phyloP scores from a whole-genome alignment of 768 basidiomycete genomes.

The Mycena sanguinolenta region DNA sequence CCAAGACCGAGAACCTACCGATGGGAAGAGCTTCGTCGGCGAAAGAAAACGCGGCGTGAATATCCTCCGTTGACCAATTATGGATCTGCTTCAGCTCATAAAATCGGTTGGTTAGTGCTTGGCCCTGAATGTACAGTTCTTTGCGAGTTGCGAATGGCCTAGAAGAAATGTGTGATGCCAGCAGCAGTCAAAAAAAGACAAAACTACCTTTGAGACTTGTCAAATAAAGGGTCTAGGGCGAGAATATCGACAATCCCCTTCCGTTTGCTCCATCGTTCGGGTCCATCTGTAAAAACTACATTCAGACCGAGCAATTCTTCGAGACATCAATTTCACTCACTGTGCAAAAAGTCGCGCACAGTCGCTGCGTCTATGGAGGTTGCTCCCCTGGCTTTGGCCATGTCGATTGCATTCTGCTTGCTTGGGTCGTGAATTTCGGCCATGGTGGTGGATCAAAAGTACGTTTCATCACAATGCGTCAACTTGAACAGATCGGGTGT shows the following conservation, averaged over 20 bases:
- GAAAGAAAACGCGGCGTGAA: slow-evolving; percentile 57
- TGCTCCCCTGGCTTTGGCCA: slow-evolving; percentile 60
- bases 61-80: slow-evolving; percentile 66
- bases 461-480: too few species aligned
- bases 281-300: slow-evolving; percentile 57
- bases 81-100: slow-evolving; percentile 70
- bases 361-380: slow-evolving; percentile 57
- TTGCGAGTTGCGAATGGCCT: slow-evolving; percentile 72
- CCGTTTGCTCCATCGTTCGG: slow-evolving; percentile 63
- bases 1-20: slow-evolving; percentile 35
- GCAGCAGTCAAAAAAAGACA: not conserved
- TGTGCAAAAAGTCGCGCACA: slow-evolving; percentile 65
- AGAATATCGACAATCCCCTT: slow-evolving; percentile 60
- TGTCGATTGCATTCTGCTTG: slow-evolving; percentile 64
- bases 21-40: slow-evolving; percentile 70
- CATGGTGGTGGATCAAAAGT: too few species aligned
- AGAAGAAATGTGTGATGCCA: slow-evolving; percentile 10
- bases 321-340: slow-evolving; percentile 48
- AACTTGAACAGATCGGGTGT: too few species aligned
- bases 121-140: slow-evolving; percentile 68
- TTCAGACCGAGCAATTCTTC: not conserved
- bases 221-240: slow-evolving; percentile 68
- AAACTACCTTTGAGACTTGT: slow-evolving; percentile 67
- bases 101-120: slow-evolving; percentile 67
- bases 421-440: slow-evolving; percentile 50